Evolutionary conservation across 345 rosid genomes (phyloP), one percentile per base, ranked within the genome.

Genomic region (Noccaea bulbosa): DNA sequence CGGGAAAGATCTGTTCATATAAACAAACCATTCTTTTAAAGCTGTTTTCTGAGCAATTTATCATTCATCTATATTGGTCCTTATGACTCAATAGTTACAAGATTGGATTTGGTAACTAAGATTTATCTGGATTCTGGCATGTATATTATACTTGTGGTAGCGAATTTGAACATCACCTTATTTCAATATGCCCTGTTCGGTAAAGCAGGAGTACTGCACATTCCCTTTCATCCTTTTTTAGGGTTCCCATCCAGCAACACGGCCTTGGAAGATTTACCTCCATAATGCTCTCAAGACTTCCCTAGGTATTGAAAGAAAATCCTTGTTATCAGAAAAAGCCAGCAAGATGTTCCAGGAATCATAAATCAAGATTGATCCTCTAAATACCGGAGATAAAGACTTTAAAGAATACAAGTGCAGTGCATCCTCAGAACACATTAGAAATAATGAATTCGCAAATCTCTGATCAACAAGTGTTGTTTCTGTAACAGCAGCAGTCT

Each of bases 191-290:
- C 46, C 97, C 96, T 65, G 91, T 87, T 79, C 63, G 81, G 78
- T 83, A 89, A 39, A 93, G 78, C 35, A 84, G 65, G 62, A 88
- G 78, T 66, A 91, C 77, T 65, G 92, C 90, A 53, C 79, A 73
- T 64, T 71, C 81, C 51, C 76, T 78, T 62, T 69, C 84, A 70
- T 79, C 81, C 71, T 78, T 89, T 73, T 77, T 79, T 39, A 89
- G 79, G 65, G 62, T 81, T 71, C 93, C 69, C 69, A 85, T 80
- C 97, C 96, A 91, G 79, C 93, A 84, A 71, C 97, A 91, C 52
- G 82, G 83, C 50, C 84, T 84, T 61, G 61, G 74, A 67, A 83
- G 86, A 66, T 77, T 82, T 63, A 86, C 81, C 76, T 81, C 82
- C 67, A 20, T 49, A 62, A 77, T 65, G 68, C 85, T 76, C 65